Evolutionary conservation across 805 yeast species (phyloP).

Genomic region (Metschnikowia koreensis): DNA sequence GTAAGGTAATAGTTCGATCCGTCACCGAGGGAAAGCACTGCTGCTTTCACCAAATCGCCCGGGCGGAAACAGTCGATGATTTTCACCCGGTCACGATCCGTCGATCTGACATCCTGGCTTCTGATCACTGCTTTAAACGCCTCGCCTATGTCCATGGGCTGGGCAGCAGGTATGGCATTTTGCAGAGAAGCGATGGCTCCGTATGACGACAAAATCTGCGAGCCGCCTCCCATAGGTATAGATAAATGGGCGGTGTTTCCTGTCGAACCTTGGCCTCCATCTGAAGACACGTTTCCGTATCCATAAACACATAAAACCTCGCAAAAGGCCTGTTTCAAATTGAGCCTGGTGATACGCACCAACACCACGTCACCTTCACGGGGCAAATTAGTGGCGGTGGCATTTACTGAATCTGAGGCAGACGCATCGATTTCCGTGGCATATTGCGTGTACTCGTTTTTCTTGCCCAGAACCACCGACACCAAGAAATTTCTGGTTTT

Average conservation of each 20-base stretch:
- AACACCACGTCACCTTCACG: constrained; percentile 81
- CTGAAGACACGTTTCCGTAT: constrained; percentile 53
- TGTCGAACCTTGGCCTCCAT: constrained; percentile 65
- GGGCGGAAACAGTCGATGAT: constrained; percentile 79
- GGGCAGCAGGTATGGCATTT: constrained; percentile 34
- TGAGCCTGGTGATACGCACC: constrained; percentile 67
- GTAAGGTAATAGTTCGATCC: constrained; percentile 86
- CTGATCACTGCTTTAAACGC: constrained; percentile 84
- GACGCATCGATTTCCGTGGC: constrained; percentile 21
- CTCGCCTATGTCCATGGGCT: constrained; percentile 74
- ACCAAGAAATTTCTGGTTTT: constrained; percentile 26
- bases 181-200: constrained; percentile 41
- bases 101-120: constrained; percentile 83
- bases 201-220: constrained; percentile 39
- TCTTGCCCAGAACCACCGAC: constrained; percentile 28
- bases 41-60: constrained; percentile 88
- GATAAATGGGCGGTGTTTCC: constrained; percentile 40
- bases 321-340: constrained; percentile 67
- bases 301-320: constrained; percentile 72
- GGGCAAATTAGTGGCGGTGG: constrained; percentile 57
- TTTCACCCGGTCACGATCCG: constrained; percentile 85
- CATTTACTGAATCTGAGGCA: constrained; percentile 17
- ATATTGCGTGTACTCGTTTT: constrained; percentile 26
- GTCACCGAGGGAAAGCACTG: constrained; percentile 85
- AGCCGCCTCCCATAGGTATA: constrained; percentile 52